phyloP scores from a whole-genome alignment of 352 stramenopile genomes.

The Albugo laibachii region DNA sequence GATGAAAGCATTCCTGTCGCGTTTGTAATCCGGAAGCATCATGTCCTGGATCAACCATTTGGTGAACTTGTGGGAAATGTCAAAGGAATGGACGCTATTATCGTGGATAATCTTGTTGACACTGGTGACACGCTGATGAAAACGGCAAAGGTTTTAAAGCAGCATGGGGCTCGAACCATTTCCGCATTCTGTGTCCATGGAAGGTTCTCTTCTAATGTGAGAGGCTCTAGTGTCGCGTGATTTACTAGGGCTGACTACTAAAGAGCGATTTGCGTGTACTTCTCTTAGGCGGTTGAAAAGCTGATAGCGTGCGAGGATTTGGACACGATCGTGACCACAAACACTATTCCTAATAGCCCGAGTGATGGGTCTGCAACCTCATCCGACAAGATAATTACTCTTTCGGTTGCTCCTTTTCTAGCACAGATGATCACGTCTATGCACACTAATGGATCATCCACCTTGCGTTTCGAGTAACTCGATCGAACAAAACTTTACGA shows the following conservation, averaged over 20 bases:
- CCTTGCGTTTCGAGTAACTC: too few relatives aligned
- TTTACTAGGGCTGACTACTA: too few relatives aligned
- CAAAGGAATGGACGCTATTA: slow-evolving; percentile 64
- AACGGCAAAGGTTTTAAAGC: slow-evolving; percentile 66
- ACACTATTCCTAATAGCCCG: slow-evolving; percentile 45
- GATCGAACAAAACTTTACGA: too few relatives aligned
- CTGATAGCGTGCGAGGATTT: slow-evolving; percentile 53
- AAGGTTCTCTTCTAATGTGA: slow-evolving; percentile 60
- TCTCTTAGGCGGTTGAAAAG: slow-evolving; percentile 21
- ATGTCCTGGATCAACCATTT: slow-evolving; percentile 37
- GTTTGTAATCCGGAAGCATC: slow-evolving; percentile 72
- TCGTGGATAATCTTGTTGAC: slow-evolving; percentile 76
- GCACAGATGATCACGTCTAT: slow-evolving; percentile 79
- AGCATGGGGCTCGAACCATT: slow-evolving; percentile 47
- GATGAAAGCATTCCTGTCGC: slow-evolving; percentile 59
- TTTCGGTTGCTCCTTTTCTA: slow-evolving; percentile 73
- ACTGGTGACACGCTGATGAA: slow-evolving; percentile 68
- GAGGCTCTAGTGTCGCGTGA: slow-evolving; percentile 4
- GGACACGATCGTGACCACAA: slow-evolving; percentile 68
- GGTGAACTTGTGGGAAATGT: slow-evolving; percentile 66
- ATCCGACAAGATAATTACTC: slow-evolving; percentile 56
- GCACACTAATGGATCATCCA: slow-evolving; percentile 49
- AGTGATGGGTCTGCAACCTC: not conserved
- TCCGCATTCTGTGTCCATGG: slow-evolving; percentile 70
- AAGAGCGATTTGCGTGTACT: not conserved